Evolutionary conservation across 495 filamentous ascomycete genomes (phyloP), one percentile per base, ranked within the genome.

Genomic region (Annulohypoxylon stygium): DNA sequence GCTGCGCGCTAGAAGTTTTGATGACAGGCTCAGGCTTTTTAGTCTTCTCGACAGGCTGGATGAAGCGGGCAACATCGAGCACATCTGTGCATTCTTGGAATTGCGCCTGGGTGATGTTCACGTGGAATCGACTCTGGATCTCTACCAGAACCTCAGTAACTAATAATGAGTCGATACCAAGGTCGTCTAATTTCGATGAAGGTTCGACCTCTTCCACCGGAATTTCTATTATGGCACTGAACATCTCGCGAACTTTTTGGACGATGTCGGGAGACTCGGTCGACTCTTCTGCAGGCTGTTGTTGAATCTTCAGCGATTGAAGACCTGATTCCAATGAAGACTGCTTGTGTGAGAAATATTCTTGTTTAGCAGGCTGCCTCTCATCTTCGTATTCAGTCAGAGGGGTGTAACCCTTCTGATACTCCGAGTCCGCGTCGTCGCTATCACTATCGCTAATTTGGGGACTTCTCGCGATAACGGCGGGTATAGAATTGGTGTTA

Each of bases 201-300:
- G 55, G 55, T 7, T 37, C 33, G 12, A 59, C 39, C 34, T 59
- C 55, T 3, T 59, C 55, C 6, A 59, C 1, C 0, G 55, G 55
- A 18, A 59, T 59, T 34, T 59, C 55, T 30, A 59, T 59, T 37
- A 59, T 59, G n/a, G 55, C 33, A 16, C 55, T 59, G 34, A 59
- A 39, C 55, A 59, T 59, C 6, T 59, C 55, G 14, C 55, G 55
- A 25, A 59, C 55, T 59, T 20, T 9, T 25, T 25, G 55, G 14
- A 59, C 7, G 7, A 30, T 59, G 8, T 41, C 34, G 3, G 33
- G 8, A 11, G 55, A 20, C 20, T 18, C 18, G 1, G 34, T 34
- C 8, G n/a, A 6, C n/a, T 59, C 55, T 23, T 37, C 33, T 0
- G 34, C 1, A 0, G 55, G 7, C 16, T 58, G 54, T n/a, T 59